A percentile compares a stretch with the other conserved stretches of the same genome.
Conservation (phyloP, 129 eudicot genomes). For the Daucus carota region DNA sequence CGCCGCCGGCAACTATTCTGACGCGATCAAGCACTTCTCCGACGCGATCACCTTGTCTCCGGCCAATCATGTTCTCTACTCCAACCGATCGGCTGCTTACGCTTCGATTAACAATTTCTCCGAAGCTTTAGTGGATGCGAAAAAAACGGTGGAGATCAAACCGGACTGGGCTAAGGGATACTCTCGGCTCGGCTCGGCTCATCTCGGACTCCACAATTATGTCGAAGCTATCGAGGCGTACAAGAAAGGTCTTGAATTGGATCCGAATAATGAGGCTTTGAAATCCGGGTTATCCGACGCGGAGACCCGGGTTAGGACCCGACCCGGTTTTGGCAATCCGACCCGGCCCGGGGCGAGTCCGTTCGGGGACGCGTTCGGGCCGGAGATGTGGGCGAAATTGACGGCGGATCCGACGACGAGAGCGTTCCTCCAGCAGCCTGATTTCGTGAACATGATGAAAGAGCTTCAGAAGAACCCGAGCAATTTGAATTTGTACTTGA, state of each 20-base stretch:
- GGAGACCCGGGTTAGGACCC: slow-evolving; percentile 19
- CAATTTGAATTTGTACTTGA: slow-evolving; percentile 68
- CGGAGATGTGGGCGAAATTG: slow-evolving; percentile 91
- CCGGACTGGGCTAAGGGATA: slow-evolving; percentile 91
- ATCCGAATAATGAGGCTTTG: slow-evolving; percentile 71
- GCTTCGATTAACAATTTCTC: slow-evolving; percentile 62
- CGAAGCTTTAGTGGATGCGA: slow-evolving; percentile 66
- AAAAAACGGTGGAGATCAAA: slow-evolving; percentile 75
- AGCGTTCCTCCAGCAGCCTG: slow-evolving; percentile 61
- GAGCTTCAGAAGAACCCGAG: slow-evolving; percentile 71
- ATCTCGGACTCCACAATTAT: slow-evolving; percentile 49
- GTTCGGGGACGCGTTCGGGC: slow-evolving; percentile 87
- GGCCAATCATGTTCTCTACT: slow-evolving; percentile 82
- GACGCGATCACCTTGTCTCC: slow-evolving; percentile 80
- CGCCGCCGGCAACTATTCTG: slow-evolving; percentile 69
- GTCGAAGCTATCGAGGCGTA: slow-evolving; percentile 60
- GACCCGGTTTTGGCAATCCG: not conserved
- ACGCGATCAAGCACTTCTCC: slow-evolving; percentile 71
- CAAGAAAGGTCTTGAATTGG: slow-evolving; percentile 68
- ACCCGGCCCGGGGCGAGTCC: slow-evolving; percentile 21
- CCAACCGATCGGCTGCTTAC: slow-evolving; percentile 94
- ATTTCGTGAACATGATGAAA: slow-evolving; percentile 77
- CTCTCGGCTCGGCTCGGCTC: slow-evolving; percentile 85
- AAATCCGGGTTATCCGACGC: slow-evolving; percentile 76
- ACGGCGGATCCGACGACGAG: slow-evolving; percentile 72